phyloP scores from a whole-genome alignment of 345 rosid genomes.

The Trapa bicornis region DNA sequence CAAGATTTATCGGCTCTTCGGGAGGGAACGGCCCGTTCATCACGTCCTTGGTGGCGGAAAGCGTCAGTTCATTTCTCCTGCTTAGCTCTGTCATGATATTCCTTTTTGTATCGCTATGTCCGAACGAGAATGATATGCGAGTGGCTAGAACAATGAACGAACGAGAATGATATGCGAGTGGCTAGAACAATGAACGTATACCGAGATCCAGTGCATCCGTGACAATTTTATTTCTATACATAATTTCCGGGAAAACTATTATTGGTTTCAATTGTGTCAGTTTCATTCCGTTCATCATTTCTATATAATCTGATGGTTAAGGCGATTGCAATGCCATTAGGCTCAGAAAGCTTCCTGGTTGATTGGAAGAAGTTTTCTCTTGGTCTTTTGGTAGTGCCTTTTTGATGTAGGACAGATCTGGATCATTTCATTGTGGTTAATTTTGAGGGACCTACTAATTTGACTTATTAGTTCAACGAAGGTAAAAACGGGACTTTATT shows the following conservation, averaged over 20 bases:
- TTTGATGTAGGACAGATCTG: background rate
- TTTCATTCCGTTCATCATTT: too few species aligned
- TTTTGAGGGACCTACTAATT: too few species aligned
- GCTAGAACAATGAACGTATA: too few species aligned
- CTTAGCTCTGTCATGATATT: background rate
- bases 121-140: background rate
- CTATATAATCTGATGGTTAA: background rate
- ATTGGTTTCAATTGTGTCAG: too few species aligned
- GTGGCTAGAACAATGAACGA: too few species aligned
- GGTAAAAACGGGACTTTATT: too few species aligned
- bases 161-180: background rate
- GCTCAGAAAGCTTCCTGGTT: background rate
- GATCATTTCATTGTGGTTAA: background rate
- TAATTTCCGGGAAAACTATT: too few species aligned
- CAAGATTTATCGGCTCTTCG: conserved; percentile 29
- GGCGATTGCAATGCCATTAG: background rate
- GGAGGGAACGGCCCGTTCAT: conserved; percentile 41
- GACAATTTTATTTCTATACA: too few species aligned
- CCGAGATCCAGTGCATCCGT: too few species aligned
- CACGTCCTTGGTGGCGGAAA: conserved; percentile 40
- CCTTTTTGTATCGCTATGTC: background rate
- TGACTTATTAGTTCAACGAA: too few species aligned
- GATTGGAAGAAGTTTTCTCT: background rate
- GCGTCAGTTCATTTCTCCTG: conserved; percentile 16
- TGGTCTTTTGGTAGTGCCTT: background rate